Base-by-base conservation (phyloP, 768 basidiomycete species). In the Lactarius akahatsu region DNA sequence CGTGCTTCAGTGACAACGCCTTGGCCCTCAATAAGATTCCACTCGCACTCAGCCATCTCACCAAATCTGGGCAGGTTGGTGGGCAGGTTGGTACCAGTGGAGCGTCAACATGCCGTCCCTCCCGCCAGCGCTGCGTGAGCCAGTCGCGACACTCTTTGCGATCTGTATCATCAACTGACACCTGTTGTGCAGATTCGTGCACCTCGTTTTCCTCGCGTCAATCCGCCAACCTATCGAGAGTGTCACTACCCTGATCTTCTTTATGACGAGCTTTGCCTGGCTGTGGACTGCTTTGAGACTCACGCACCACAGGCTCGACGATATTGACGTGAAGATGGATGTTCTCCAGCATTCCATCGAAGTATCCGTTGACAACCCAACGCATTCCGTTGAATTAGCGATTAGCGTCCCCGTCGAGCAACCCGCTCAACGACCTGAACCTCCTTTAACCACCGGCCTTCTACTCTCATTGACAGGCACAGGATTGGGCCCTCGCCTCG, bases 111-210 rank as follows among this genome's bases (percentile, higher is more conserved):
- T 15, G 36, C 62, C 13, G 7, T 32, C 15, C 38, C 38, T 32
- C 57, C 60, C 38, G 1, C 58, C 30, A 13, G 32, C n/a, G 61
- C 32, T 18, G 47, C 62, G 65, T 62, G 41, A 66, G 65, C 34
- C 8, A 47, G n/a, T 30, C 10, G 5, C 59, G 20, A 67, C 6
- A 30, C 50, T 58, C n/a, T 13, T 15, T 59, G 23, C 34, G 23
- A 50, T 13, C 47, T 50, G 4, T 23, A 50, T 34, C 55, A 57
- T 57, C 18, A 3, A 4, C 55, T 57, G 34, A 34, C 20, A 57
- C 28, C 30, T 34, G 30, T 57, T 13, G 18, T 2, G 9, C 28
- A 67, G 66, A 30, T 59, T 41, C 41, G 52, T 40, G 9, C 30
- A 67, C 36, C 2, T 7, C 9, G 34, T 16, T 28, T 59, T 63